These are phyloP conservation scores for Ganoderma lucidum DNA, from an alignment of 1,284 basidiomycete species.

Conservation along the genomic window DNA sequence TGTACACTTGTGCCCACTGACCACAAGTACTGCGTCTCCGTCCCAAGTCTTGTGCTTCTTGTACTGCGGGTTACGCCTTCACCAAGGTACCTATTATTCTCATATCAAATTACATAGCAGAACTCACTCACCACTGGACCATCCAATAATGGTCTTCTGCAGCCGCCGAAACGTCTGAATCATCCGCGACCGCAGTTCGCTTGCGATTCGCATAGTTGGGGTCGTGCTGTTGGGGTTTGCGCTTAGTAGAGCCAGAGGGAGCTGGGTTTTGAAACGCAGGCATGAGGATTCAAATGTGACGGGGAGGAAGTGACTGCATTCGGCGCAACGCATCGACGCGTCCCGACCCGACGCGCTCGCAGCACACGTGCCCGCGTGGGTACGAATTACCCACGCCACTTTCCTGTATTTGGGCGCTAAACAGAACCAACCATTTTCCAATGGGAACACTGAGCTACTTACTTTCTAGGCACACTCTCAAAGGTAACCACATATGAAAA, in stretches of 20 bases:
- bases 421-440: too few relatives aligned
- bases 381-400: conserved; percentile 14
- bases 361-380: conserved; percentile 27
- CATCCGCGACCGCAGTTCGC: conserved; percentile 42
- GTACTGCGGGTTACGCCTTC: conserved; percentile 78
- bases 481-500: conserved; percentile 1
- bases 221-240: conserved; percentile 40
- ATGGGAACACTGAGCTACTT: too few relatives aligned
- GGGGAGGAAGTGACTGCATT: conserved; percentile 8
- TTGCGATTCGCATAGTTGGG: conserved; percentile 44
- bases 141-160: conserved; percentile 63
- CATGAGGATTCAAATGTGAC: conserved; percentile 21
- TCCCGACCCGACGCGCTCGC: conserved; percentile 30
- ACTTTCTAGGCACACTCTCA: not conserved
- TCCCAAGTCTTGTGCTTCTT: conserved; percentile 97
- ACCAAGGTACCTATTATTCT: not conserved
- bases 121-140: conserved; percentile 65
- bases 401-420: not conserved
- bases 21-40: conserved; percentile 75
- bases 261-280: conserved; percentile 37
- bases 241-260: conserved; percentile 34
- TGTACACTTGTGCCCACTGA: conserved; percentile 55
- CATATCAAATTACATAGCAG: not conserved
- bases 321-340: conserved; percentile 21
- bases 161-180: conserved; percentile 20